Base-by-base conservation (phyloP, 345 rosid genomes). In the Clausena lansium region DNA sequence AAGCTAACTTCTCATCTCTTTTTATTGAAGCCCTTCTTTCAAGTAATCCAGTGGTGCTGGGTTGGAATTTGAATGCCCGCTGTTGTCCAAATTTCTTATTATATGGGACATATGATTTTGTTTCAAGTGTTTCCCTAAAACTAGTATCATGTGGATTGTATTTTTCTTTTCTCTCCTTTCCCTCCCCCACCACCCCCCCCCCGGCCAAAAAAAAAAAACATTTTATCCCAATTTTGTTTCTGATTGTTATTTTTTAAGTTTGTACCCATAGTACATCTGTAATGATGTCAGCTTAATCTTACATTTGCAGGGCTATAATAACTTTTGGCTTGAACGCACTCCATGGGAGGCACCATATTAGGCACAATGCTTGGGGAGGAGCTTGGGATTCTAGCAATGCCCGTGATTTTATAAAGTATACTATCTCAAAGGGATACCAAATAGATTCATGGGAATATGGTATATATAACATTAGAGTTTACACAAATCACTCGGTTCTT, bases 381-480 rank as follows among this genome's bases (percentile, higher is more conserved):
- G 91, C 88, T 33, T 96, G 99, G 99, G 88, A 92, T 88, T 85
- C 88, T 39, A 82, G 69, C 41, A 96, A 94, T 82, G 93, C 97
- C 75, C 83, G 71, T 81, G 93, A 88, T 81, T 88, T 96, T 77
- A 86, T 96, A 22, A 87, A 88, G 72, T 94, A 96, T 82, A 94
- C 99, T 1, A 81, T 92, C 78, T 88, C 93, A 73, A 88, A 87
- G 80, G 92, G 97, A 74, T 87, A 96, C 83, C 76, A 20, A 36
- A 90, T 96, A 76, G 97, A 96, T 79, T 92, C 98, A 50, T 96
- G 99, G 99, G 99, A 96, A 88, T 94, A 89, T 25, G 99, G 99
- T 96, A 88, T n/a, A 87, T 28, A 3, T 69, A 55, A 64, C 70
- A 67, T 39, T 45, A 15, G 45, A n/a, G 24, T 63, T n/a, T 19